A percentile compares a stretch with the other conserved stretches of the same genome.
Evolutionary conservation across 805 yeast species (phyloP).

Genomic region (Yamadazyma paraphyllophila): DNA sequence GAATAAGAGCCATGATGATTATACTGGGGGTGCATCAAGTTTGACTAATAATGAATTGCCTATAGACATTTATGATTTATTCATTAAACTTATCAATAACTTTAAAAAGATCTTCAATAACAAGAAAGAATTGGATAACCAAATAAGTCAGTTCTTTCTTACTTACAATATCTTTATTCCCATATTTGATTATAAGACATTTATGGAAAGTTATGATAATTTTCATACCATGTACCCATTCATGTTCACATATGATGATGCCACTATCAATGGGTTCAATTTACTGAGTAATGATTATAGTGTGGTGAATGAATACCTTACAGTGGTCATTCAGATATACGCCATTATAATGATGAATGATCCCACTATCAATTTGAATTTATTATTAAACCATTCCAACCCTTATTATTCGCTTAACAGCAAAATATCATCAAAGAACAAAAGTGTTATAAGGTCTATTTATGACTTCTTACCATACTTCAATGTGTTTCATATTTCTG

Average conservation of each 20-base stretch:
- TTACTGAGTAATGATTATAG: constrained; percentile 44
- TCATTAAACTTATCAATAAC: constrained; percentile 43
- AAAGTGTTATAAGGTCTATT: constrained; percentile 34
- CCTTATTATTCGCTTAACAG: constrained; percentile 26
- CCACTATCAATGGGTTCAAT: constrained; percentile 48
- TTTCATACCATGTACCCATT: constrained; percentile 49
- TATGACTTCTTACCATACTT: constrained; percentile 47
- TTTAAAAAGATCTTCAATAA: constrained; percentile 38
- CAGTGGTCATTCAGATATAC: constrained; percentile 47
- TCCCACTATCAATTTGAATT: constrained; percentile 41
- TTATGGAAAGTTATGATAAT: constrained; percentile 51
- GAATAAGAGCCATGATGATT: constrained; percentile 19
- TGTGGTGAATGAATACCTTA: constrained; percentile 42
- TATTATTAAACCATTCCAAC: constrained; percentile 35
- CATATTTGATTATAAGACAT: constrained; percentile 50
- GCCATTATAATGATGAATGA: constrained; percentile 53
- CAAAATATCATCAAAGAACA: constrained; percentile 18
- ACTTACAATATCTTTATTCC: constrained; percentile 55
- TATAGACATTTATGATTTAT: constrained; percentile 40
- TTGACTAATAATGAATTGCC: constrained; percentile 28
- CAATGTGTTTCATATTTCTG: constrained; percentile 46
- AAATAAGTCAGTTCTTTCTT: constrained; percentile 48
- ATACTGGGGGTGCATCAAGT: constrained; percentile 13
- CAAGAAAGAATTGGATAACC: constrained; percentile 44
- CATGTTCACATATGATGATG: constrained; percentile 46